phyloP scores from a whole-genome alignment of 768 basidiomycete genomes.

The Mycena rebaudengoi region DNA sequence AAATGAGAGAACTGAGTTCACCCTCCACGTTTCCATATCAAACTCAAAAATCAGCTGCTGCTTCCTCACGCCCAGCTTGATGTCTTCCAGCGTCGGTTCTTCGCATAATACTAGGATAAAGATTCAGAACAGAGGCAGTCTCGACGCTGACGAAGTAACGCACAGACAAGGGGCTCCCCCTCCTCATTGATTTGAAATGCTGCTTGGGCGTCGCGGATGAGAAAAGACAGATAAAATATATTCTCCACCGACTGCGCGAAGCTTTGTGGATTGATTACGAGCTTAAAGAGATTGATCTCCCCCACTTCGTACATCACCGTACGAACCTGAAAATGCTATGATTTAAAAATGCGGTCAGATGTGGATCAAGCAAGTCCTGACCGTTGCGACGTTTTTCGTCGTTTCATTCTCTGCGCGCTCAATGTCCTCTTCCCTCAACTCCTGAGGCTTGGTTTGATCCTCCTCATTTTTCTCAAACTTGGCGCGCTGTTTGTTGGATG shows the following conservation, averaged over 20 bases:
- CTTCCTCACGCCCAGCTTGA: constrained; percentile 67
- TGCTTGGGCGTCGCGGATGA: constrained; percentile 85
- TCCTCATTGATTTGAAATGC: constrained; percentile 73
- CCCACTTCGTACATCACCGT: constrained; percentile 56
- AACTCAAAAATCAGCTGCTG: constrained; percentile 92
- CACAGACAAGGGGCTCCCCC: constrained; percentile 80
- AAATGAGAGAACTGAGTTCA: constrained; percentile 39
- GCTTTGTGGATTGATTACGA: constrained; percentile 91
- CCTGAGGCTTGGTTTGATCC: constrained; percentile 75
- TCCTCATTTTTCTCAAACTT: constrained; percentile 77
- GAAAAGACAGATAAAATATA: constrained; percentile 92
- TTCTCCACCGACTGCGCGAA: constrained; percentile 98
- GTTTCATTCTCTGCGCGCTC: constrained; percentile 88
- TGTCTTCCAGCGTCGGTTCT: constrained; percentile 69
- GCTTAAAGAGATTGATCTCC: constrained; percentile 81
- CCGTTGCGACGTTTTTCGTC: constrained; percentile 81
- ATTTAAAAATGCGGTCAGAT: neutral
- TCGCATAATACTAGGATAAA: constrained; percentile 63
- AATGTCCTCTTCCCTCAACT: constrained; percentile 86
- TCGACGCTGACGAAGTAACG: constrained; percentile 33
- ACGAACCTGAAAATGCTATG: neutral
- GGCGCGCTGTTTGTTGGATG: constrained; percentile 58
- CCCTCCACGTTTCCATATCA: constrained; percentile 90
- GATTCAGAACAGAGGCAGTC: neutral
- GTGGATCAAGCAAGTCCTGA: constrained; percentile 44